A percentile compares a stretch with the other conserved stretches of the same genome.
Conservation (phyloP, 148 eudicot genomes). For the Dysphania ambrosioides region DNA sequence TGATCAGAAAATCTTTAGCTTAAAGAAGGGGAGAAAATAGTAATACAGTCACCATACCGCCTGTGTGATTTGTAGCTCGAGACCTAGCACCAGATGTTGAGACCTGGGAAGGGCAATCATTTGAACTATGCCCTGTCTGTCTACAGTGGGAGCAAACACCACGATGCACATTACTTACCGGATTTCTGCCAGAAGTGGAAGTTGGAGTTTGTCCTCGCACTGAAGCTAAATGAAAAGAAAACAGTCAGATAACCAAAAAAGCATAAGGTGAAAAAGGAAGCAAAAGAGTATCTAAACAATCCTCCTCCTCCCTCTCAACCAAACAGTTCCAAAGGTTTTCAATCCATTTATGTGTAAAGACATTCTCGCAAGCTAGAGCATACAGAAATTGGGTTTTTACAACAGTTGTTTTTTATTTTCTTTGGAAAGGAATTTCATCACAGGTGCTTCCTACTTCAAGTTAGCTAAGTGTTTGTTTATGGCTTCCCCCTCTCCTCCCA, state of each 20-base stretch:
- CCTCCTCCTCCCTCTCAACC: not conserved
- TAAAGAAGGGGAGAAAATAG: not conserved
- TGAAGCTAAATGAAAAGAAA: constrained; percentile 23
- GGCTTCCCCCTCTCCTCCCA: not conserved
- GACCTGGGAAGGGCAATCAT: constrained; percentile 52
- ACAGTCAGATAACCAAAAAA: not conserved
- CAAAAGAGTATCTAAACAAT: not conserved
- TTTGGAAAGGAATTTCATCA: not conserved
- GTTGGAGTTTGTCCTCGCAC: constrained; percentile 56
- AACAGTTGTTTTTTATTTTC: too few species aligned
- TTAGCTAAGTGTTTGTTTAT: not conserved
- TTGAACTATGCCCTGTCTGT: constrained; percentile 63
- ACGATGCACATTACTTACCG: constrained; percentile 45
- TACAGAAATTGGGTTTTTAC: not conserved
- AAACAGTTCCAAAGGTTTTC: not conserved
- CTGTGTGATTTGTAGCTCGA: constrained; percentile 41
- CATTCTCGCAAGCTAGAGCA: not conserved
- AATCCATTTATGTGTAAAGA: not conserved
- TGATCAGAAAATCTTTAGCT: not conserved
- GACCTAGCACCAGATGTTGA: constrained; percentile 51
- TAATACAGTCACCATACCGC: constrained; percentile 33
- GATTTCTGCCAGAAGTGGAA: constrained; percentile 40
- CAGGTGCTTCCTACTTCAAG: not conserved
- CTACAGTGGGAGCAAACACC: constrained; percentile 47
- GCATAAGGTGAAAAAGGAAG: not conserved